Evolutionary conservation across 106 monocot genomes (phyloP), one percentile per base, ranked within the genome.

Genomic region (Posidonia australis): DNA sequence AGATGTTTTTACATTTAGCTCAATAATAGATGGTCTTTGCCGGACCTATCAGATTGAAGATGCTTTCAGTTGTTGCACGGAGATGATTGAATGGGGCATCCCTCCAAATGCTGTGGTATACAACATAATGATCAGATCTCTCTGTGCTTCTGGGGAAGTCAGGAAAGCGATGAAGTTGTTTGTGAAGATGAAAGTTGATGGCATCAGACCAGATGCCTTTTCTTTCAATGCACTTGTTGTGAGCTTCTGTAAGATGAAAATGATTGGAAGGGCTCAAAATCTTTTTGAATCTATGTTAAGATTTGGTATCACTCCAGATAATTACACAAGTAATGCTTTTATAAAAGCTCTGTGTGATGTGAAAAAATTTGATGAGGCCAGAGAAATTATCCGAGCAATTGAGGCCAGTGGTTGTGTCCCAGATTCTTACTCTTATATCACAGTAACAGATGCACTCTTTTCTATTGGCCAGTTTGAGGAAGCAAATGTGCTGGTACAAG

Each of bases 1-100:
- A 11, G 94, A 96, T 78, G 77, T 80, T 51, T 60, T 84, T 67
- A 96, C 90, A 11, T 96, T 96, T 68, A 75, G 77, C 69, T 80
- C 90, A 22, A 73, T 96, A 61, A 96, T 96, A 29, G 83, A 82
- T 58, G 86, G 94, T 19, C 84, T 96, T 44, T 96, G 90, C 63
- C 75, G 69, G 16, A 76, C 73, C 10, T 77, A 80, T 55, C 89
- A 90, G 58, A 69, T 94, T 23, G 73, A 84, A 66, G 94, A 94
- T 86, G 94, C 94, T 72, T 70, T 90, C 54, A 71, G 62, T 69
- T 94, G 90, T 47, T 86, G 76, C 17, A 25, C 36, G 22, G 94
- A 94, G 66, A 94, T 94, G 94, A 28, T 68, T 29, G 77, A 90
- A 65, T 96, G 90, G 90, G 82, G 80, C 63, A 78, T 90, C 36